Evolutionary conservation across 139 green algal genomes (phyloP), one percentile per base, ranked within the genome.

Genomic region (Chloropicon primus): DNA sequence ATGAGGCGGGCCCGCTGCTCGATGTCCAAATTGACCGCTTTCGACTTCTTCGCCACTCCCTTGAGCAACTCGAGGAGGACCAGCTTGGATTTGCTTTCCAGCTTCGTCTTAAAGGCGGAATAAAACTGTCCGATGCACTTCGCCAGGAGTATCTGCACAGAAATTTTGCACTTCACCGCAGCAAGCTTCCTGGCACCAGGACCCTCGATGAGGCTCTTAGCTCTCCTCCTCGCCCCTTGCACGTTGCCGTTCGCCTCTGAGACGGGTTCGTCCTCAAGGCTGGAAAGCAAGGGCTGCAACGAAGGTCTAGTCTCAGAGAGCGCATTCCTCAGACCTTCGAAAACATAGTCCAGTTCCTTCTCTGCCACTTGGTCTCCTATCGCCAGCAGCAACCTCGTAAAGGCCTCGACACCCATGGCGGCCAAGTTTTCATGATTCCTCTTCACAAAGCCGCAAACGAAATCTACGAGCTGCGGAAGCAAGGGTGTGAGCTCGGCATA

Each of bases 121-220:
- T 10, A 21, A n/a, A 76, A n/a, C 10, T 25, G 22, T 21, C 17
- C 17, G 28, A 27, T 10, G 74, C 88, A 62, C 86, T 96, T 90
- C 84, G 97, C 94, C 77, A 97, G 81, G 80, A 98, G 86, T 76
- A 97, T 86, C 86, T 97, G 93, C 72, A 95, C 87, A 24, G 86
- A 80, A 0, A 88, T 89, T 26, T 90, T 86, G 71, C 84, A 88
- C 1, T 86, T 76, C 75, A 93, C 90, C 81, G 93, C 88, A 2
- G 83, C 84, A 76, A 98, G 87, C n/a, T 88, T 79, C 28, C 94
- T 84, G 25, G 89, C 85, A 1, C 96, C 91, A 21, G 88, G 80
- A 10, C 89, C 92, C 74, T 88, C 78, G 0, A 83, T 81, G 71
- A 96, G 82, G 0, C 81, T 88, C 80, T 87, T 92, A 24, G 24